These are phyloP conservation scores for Umbelopsis sp. DNA, from an alignment of 192 early-diverging fungal genomes.

Conservation along the genomic window DNA sequence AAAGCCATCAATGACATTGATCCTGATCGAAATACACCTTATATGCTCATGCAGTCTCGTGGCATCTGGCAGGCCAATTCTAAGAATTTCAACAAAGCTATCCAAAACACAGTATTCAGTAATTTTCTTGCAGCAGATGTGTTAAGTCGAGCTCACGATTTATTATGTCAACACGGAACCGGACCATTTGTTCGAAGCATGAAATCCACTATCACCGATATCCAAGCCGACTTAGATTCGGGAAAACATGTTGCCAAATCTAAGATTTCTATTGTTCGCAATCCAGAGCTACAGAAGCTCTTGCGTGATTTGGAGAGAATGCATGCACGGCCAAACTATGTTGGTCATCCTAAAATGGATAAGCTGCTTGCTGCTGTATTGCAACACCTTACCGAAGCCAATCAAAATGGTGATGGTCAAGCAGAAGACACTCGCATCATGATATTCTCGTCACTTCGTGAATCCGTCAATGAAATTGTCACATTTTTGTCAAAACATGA, in stretches of 20 bases:
- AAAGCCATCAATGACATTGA: constrained; percentile 29
- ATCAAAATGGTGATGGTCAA: constrained; percentile 26
- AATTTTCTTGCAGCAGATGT: constrained; percentile 29
- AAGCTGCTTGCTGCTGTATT: constrained; percentile 61
- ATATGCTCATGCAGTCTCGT: constrained; percentile 41
- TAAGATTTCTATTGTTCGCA: constrained; percentile 36
- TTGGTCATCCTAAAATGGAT: constrained; percentile 86
- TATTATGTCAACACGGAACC: constrained; percentile 51
- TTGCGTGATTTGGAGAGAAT: constrained; percentile 39
- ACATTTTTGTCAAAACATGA: constrained; percentile 58
- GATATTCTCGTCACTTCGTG: constrained; percentile 84
- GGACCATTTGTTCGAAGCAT: constrained; percentile 45
- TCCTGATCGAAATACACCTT: constrained; percentile 43
- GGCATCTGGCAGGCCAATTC: constrained; percentile 8
- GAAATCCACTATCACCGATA: constrained; percentile 25
- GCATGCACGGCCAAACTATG: constrained; percentile 42
- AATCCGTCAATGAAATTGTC: constrained; percentile 85
- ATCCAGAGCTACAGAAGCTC: constrained; percentile 40
- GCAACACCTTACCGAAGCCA: constrained; percentile 64
- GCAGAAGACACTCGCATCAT: constrained; percentile 65
- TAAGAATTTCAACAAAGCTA: constrained; percentile 22
- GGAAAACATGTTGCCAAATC: constrained; percentile 28
- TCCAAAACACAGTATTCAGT: constrained; percentile 23
- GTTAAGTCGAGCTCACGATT: constrained; percentile 43
- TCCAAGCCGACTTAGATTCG: constrained; percentile 20